Evolutionary conservation across 2,329 filamentous ascomycete genomes (phyloP), one percentile per base, ranked within the genome.

Genomic region (Microsporum ferrugineum): DNA sequence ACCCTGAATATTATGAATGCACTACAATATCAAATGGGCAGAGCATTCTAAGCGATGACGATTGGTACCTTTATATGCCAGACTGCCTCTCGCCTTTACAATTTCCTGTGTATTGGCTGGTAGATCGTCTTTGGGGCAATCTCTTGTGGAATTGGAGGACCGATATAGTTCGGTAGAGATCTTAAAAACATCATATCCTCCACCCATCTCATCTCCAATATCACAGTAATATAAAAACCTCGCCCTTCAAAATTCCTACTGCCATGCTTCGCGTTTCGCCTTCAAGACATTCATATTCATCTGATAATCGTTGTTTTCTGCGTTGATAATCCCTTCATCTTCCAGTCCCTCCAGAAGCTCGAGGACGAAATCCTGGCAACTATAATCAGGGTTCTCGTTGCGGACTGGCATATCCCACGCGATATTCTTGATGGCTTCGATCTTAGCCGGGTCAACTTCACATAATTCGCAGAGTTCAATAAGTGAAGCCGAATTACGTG

Each of bases 31-130:
- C 68, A 34, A 43, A 62, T 7, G 64, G 45, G 5, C 27, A 67
- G 56, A 66, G 65, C 51, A 8, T 67, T 6, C 45, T 64, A 10
- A 57, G 66, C 10, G 66, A 71, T 14, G 60, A 70, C 63, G 68
- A 70, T 60, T 71, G 68, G 68, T 71, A 68, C 63, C 60, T 67
- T 3, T 70, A 69, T 60, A 41, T 68, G n/a, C 69, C 68, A 33
- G 55, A 61, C 2, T 65, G 65, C 47, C 69, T 71, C 39, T 68
- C 69, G 1, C 69, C 69, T 2, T 61, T 43, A 12, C 41, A 59
- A 8, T 43, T 61, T 36, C 58, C 60, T 17, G 7, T 59, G 2
- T 45, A 39, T 41, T 63, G 62, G 60, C 61, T 63, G 14, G 51
- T 63, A 38, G 61, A 64, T 59, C 31, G 61, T 41, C 57, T 64